These are phyloP conservation scores for Podospora pseudopauciseta DNA, from an alignment of 495 filamentous ascomycete genomes.

Conservation along the genomic window DNA sequence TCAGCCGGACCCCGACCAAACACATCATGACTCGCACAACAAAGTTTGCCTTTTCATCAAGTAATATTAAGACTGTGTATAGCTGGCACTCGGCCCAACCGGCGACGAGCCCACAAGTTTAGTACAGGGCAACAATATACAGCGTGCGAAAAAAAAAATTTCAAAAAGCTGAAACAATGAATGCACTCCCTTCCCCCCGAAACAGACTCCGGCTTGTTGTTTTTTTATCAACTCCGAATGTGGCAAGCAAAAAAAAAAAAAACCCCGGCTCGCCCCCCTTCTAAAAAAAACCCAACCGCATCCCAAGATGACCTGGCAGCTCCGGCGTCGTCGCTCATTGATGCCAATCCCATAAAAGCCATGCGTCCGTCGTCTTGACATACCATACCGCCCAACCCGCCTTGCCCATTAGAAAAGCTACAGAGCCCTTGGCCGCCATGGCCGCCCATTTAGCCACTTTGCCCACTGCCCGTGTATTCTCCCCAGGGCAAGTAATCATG, in stretches of 20 bases:
- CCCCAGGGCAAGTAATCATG: constrained; percentile 24
- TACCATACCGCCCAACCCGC: constrained; percentile 10
- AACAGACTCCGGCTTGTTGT: not conserved
- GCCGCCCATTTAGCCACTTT: constrained; percentile 5
- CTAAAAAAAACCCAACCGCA: not conserved
- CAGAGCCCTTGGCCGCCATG: constrained; percentile 1
- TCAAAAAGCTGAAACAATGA: constrained; percentile 13
- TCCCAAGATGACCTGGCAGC: not conserved
- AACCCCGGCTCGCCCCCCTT: not conserved
- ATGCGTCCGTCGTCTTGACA: constrained; percentile 20
- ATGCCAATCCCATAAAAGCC: constrained; percentile 11
- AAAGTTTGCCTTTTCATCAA: not conserved
- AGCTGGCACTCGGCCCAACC: constrained; percentile 1
- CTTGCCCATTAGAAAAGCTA: not conserved
- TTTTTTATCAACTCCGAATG: not conserved
- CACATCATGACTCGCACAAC: not conserved
- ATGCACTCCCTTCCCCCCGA: not conserved
- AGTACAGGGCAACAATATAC: constrained; percentile 22
- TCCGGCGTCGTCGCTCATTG: constrained; percentile 12
- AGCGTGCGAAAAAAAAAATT: constrained; percentile 17
- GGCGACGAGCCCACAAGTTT: not conserved
- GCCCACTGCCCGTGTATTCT: constrained; percentile 2
- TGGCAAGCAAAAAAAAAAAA: not conserved
- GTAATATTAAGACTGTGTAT: constrained; percentile 21
- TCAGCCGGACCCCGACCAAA: not conserved